Evolutionary conservation across 1,139 yeast species (phyloP), one percentile per base, ranked within the genome.

Genomic region (Blastobotrys buckinghamii): DNA sequence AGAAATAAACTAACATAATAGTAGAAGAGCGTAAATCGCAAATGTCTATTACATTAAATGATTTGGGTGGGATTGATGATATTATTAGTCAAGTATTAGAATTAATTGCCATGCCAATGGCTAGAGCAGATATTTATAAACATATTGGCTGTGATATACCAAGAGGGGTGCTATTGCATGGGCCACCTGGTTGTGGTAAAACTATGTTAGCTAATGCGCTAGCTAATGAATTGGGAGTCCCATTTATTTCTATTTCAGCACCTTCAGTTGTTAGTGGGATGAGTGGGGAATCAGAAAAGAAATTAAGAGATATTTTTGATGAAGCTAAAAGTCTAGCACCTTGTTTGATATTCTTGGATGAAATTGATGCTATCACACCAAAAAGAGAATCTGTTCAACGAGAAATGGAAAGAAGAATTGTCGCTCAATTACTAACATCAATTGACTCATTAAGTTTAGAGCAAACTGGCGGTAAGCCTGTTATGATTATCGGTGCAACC

Each of bases 111-210:
- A 97, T 90, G 63, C 98, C 98, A 1, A 90, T 92, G 57, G 83
- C 84, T 59, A 80, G 88, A 56, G 98, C 99, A 1, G 97, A 90
- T 55, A 70, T 92, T 16, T 92, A 85, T 62, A 81, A 81, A 55
- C 82, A 83, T 40, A 83, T 94, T 1, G 97, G 98, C 22, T 90
- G 92, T 4, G 96, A 89, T 57, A 96, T 97, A 13, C 96, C 98
- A n/a, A 75, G 97, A 42, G 98, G 98, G 52, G 96, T 92, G 1
- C 67, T 92, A 27, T 70, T 92, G 29, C 96, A 90, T 65, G 99
- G 99, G 0, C 98, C 99, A 0, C 98, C 98, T 1, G 99, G 99
- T 13, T 92, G 98, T 71, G 99, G 99, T 64, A 92, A 92, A 62
- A 92, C 99, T 0, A 83, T 96, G 47, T 82, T 92, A 50, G 98